Percentiles rank a stretch among this genome's conserved stretches.
phyloP scores from a whole-genome alignment of 2,329 filamentous ascomycete genomes.

The Exophiala sp. region DNA sequence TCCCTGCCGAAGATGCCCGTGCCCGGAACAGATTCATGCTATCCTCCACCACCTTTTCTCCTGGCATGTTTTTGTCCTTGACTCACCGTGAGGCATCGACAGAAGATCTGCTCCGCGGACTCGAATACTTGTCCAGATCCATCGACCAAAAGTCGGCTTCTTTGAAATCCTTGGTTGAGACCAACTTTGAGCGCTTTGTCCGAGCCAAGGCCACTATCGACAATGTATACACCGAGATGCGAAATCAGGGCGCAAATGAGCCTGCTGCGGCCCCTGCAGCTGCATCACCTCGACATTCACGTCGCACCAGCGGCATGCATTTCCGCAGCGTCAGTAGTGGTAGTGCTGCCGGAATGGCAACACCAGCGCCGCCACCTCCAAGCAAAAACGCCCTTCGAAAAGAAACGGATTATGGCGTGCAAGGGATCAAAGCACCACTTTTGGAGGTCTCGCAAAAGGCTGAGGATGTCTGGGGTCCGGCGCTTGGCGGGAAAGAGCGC shows the following conservation, averaged over 20 bases:
- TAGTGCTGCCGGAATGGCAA: slow-evolving; percentile 38
- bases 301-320: slow-evolving; percentile 58
- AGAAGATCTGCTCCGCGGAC: slow-evolving; percentile 71
- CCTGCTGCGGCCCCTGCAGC: slow-evolving; percentile 34
- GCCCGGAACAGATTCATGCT: slow-evolving; percentile 88
- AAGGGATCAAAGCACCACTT: slow-evolving; percentile 82
- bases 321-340: slow-evolving; percentile 55
- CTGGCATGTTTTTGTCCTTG: slow-evolving; percentile 82
- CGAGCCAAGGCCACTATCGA: slow-evolving; percentile 96
- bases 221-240: slow-evolving; percentile 97
- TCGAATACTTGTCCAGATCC: slow-evolving; percentile 81
- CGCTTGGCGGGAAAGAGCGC: slow-evolving; percentile 83
- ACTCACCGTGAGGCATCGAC: slow-evolving; percentile 85
- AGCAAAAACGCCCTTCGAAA: slow-evolving; percentile 90
- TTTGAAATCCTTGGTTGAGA: slow-evolving; percentile 91
- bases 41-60: slow-evolving; percentile 93
- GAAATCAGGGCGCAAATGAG: slow-evolving; percentile 60
- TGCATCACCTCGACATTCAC: slow-evolving; percentile 51
- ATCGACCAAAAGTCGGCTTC: slow-evolving; percentile 98
- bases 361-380: slow-evolving; percentile 48
- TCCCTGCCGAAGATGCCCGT: slow-evolving; percentile 77
- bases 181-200: slow-evolving; percentile 97
- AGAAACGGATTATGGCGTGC: slow-evolving; percentile 85
- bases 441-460: slow-evolving; percentile 90
- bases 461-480: slow-evolving; percentile 95